Evolutionary conservation across 768 basidiomycete genomes (phyloP).

Genomic region (Phaffia tasmanica): DNA sequence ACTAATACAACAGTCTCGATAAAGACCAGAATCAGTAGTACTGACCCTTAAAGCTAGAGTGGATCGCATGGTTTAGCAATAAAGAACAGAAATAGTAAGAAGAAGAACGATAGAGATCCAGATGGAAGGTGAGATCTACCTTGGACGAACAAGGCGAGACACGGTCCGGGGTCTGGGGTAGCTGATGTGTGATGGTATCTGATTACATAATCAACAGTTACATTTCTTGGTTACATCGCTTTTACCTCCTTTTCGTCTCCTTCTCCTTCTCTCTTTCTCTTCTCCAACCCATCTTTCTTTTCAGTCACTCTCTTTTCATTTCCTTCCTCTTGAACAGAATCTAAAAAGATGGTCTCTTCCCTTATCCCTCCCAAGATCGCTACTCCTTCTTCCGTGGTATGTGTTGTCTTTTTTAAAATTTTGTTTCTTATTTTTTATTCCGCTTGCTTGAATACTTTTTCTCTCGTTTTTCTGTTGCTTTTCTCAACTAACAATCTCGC

Average conservation of each 20-base stretch:
- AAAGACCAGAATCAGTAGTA: too few relatives aligned
- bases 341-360: constrained; percentile 4
- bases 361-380: constrained; percentile 21
- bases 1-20: too few relatives aligned
- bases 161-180: neutral
- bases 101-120: too few relatives aligned
- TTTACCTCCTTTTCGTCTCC: neutral
- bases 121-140: too few relatives aligned
- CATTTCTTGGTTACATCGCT: too few relatives aligned
- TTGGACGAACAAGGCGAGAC: too few relatives aligned
- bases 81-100: too few relatives aligned
- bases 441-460: neutral
- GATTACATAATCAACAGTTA: neutral
- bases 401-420: neutral
- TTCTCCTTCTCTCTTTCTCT: neutral
- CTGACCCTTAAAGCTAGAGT: too few relatives aligned
- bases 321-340: too few relatives aligned
- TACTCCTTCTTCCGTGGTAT: constrained; percentile 1
- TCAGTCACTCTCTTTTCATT: too few relatives aligned
- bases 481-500: neutral
- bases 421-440: neutral
- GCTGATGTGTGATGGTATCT: neutral
- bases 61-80: too few relatives aligned
- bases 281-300: neutral
- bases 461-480: neutral